These are phyloP conservation scores for Saksenaea vasiformis DNA, from an alignment of 371 early-diverging fungal genomes.

Conservation along the genomic window DNA sequence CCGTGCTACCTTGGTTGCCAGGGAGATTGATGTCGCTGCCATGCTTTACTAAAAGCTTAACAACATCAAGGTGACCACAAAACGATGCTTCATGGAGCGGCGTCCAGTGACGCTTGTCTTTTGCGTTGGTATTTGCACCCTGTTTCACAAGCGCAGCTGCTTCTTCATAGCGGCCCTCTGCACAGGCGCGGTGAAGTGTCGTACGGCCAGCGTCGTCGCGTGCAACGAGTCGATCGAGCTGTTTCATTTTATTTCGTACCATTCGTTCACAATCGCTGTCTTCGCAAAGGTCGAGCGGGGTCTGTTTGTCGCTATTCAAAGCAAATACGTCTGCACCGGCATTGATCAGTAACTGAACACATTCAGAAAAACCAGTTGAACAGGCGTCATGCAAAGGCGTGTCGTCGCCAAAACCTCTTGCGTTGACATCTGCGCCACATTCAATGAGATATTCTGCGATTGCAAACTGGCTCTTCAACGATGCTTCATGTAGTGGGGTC, in stretches of 20 bases:
- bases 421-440: slow-evolving; percentile 62
- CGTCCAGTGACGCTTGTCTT: slow-evolving; percentile 73
- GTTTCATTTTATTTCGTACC: slow-evolving; percentile 28
- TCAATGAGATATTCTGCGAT: slow-evolving; percentile 58
- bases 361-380: slow-evolving; percentile 63
- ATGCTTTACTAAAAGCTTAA: slow-evolving; percentile 62
- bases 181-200: slow-evolving; percentile 34
- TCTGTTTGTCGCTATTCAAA: slow-evolving; percentile 56
- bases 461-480: slow-evolving; percentile 62
- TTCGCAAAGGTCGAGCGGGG: slow-evolving; percentile 57
- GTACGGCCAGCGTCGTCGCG: slow-evolving; percentile 34
- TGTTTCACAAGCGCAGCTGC: slow-evolving; percentile 34
- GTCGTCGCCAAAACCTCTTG: slow-evolving; percentile 61
- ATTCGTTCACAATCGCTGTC: slow-evolving; percentile 31
- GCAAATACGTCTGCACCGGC: slow-evolving; percentile 65
- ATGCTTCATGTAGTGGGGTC: slow-evolving; percentile 72
- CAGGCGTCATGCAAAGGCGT: slow-evolving; percentile 86
- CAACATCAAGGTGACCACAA: slow-evolving; percentile 64
- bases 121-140: slow-evolving; percentile 77
- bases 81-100: slow-evolving; percentile 84
- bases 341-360: slow-evolving; percentile 59
- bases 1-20: slow-evolving; percentile 64
- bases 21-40: slow-evolving; percentile 73
- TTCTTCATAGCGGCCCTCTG: slow-evolving; percentile 24
- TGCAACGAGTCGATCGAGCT: slow-evolving; percentile 34